Evolutionary conservation across 257 asterid genomes (phyloP).

Genomic region (Schizonepeta tenuifolia): DNA sequence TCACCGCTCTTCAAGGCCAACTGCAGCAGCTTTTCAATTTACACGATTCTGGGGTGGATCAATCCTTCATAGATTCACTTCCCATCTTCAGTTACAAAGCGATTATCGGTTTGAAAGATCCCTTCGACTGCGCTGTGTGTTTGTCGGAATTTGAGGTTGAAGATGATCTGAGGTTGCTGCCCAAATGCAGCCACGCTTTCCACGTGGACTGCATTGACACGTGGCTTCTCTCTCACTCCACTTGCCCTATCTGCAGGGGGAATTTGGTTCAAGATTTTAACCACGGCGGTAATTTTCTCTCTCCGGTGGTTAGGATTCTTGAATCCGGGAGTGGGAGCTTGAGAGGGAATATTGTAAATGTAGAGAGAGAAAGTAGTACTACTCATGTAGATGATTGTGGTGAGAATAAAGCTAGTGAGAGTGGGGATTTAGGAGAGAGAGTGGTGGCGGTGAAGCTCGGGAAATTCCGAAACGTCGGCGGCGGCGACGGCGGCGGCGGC

Average conservation of each 20-base stretch:
- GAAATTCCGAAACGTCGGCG: slow-evolving; percentile 60
- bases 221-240: slow-evolving; percentile 88
- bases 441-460: slow-evolving; percentile 81
- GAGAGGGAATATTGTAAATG: slow-evolving; percentile 50
- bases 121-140: slow-evolving; percentile 95
- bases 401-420: slow-evolving; percentile 45
- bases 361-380: slow-evolving; percentile 38
- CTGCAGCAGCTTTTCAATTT: slow-evolving; percentile 88
- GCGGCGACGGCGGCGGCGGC: slow-evolving; percentile 40
- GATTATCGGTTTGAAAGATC: slow-evolving; percentile 72
- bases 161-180: slow-evolving; percentile 70
- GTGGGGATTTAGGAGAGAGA: slow-evolving; percentile 48
- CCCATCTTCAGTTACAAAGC: slow-evolving; percentile 78
- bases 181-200: slow-evolving; percentile 91
- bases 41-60: slow-evolving; percentile 91
- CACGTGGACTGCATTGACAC: slow-evolving; percentile 94
- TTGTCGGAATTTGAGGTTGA: slow-evolving; percentile 78
- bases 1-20: slow-evolving; percentile 79
- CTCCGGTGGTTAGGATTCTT: slow-evolving; percentile 73
- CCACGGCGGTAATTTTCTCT: slow-evolving; percentile 26
- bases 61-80: slow-evolving; percentile 77
- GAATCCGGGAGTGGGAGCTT: slow-evolving; percentile 74
- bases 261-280: slow-evolving; percentile 57
- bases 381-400: not conserved
- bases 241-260: slow-evolving; percentile 89